phyloP scores from a whole-genome alignment of 148 eudicot species.

The Fallopia convolvulus region DNA sequence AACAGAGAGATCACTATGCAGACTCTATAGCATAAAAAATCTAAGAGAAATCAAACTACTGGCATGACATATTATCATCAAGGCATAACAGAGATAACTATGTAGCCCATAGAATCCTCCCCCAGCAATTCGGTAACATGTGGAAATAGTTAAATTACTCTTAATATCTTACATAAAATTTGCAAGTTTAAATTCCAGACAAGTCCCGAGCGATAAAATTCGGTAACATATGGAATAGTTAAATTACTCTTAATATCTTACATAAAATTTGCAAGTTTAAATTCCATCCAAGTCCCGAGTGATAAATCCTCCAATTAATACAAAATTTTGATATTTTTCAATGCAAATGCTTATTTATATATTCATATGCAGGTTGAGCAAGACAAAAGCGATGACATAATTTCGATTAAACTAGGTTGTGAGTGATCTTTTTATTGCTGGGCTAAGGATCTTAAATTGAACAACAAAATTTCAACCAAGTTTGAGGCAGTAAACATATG shows the following conservation, averaged over 20 bases:
- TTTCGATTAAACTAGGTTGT: background rate
- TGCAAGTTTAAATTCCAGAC: background rate
- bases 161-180: background rate
- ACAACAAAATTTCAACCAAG: background rate
- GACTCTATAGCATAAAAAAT: background rate
- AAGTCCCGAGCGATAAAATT: background rate
- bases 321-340: background rate
- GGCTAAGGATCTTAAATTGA: background rate
- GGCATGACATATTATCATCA: background rate
- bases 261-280: background rate
- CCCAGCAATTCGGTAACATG: background rate
- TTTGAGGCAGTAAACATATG: background rate
- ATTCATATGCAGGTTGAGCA: background rate
- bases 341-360: background rate
- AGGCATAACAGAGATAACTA: background rate
- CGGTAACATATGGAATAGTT: too few species aligned
- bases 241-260: background rate
- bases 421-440: too few species aligned
- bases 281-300: background rate
- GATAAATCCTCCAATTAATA: background rate
- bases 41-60: background rate
- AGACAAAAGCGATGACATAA: background rate
- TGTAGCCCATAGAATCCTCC: background rate
- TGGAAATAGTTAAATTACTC: background rate
- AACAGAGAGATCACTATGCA: background rate